Evolutionary conservation across 2,329 filamentous ascomycete species (phyloP).

Genomic region (Penicillium aurantiogriseum): DNA sequence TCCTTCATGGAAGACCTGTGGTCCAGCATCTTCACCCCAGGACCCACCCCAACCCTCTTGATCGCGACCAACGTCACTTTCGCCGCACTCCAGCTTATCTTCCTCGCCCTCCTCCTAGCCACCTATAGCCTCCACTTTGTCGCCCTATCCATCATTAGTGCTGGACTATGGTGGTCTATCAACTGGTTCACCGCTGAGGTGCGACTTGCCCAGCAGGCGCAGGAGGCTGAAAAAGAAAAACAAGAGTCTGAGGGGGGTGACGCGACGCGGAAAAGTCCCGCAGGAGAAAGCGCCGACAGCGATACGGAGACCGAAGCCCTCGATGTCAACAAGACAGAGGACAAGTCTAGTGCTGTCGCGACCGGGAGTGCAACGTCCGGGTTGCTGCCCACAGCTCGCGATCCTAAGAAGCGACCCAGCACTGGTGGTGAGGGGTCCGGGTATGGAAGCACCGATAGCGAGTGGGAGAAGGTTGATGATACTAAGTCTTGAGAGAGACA

Average conservation of each 20-base stretch:
- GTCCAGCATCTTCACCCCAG: slow-evolving; percentile 90
- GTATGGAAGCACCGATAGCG: slow-evolving; percentile 79
- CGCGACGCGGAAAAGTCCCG: slow-evolving; percentile 32
- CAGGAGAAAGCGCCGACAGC: slow-evolving; percentile 39
- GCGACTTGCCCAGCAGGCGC: slow-evolving; percentile 49
- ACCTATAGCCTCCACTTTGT: slow-evolving; percentile 89
- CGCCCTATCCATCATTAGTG: slow-evolving; percentile 74
- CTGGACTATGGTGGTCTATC: slow-evolving; percentile 84
- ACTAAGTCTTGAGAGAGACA: slow-evolving; percentile 15
- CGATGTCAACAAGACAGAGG: slow-evolving; percentile 16
- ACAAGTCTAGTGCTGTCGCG: slow-evolving; percentile 13
- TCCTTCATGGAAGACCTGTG: slow-evolving; percentile 73
- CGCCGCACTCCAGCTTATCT: slow-evolving; percentile 75
- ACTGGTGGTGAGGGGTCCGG: slow-evolving; percentile 52
- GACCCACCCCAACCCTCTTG: slow-evolving; percentile 82
- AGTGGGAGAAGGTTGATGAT: slow-evolving; percentile 89
- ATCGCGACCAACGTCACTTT: slow-evolving; percentile 89
- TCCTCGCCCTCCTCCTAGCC: slow-evolving; percentile 70
- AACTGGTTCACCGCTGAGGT: slow-evolving; percentile 90
- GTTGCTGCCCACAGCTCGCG: slow-evolving; percentile 50
- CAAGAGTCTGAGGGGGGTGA: slow-evolving; percentile 41
- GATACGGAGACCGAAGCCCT: slow-evolving; percentile 46
- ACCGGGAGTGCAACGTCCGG: slow-evolving; percentile 30
- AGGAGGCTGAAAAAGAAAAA: slow-evolving; percentile 45
- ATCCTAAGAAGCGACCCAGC: slow-evolving; percentile 47